phyloP scores from a whole-genome alignment of 225 moss, liverwort and hornwort species.

The Marchantia paleacea region DNA sequence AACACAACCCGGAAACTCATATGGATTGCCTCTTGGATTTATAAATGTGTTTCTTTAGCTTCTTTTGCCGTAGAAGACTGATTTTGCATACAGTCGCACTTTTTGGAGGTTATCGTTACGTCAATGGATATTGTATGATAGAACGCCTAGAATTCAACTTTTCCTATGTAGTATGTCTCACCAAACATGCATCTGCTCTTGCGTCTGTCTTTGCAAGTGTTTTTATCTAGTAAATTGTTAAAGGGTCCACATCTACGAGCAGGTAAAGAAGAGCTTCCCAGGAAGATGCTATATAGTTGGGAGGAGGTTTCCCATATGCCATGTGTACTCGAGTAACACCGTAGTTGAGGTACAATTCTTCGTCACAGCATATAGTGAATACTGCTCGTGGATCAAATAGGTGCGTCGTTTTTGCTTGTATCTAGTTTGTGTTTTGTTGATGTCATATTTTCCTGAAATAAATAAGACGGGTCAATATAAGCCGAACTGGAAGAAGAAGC shows the following conservation, averaged over 20 bases:
- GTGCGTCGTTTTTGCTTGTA: neutral
- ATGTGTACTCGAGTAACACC: conserved; percentile 63
- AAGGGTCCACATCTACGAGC: conserved; percentile 6
- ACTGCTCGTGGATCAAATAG: neutral
- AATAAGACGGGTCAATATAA: neutral
- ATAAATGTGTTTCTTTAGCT: neutral
- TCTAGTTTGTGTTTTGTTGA: neutral
- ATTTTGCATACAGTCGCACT: neutral
- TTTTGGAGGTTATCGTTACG: neutral
- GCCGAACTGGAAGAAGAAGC: too few relatives aligned
- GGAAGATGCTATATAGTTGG: conserved; percentile 88
- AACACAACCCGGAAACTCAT: neutral
- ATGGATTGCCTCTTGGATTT: neutral
- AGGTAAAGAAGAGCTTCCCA: conserved; percentile 77
- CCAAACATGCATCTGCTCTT: neutral
- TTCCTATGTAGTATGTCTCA: neutral
- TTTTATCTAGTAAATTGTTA: neutral
- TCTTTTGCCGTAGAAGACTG: neutral
- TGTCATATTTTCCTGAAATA: neutral
- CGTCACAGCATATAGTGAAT: too few relatives aligned
- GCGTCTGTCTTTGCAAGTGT: neutral
- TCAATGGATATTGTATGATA: neutral
- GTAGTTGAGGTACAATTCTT: conserved; percentile 58
- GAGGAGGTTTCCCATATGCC: conserved; percentile 89
- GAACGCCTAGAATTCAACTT: neutral